Evolutionary conservation across 352 stramenopile species (phyloP).

Genomic region (Globisporangium apiculatum): DNA sequence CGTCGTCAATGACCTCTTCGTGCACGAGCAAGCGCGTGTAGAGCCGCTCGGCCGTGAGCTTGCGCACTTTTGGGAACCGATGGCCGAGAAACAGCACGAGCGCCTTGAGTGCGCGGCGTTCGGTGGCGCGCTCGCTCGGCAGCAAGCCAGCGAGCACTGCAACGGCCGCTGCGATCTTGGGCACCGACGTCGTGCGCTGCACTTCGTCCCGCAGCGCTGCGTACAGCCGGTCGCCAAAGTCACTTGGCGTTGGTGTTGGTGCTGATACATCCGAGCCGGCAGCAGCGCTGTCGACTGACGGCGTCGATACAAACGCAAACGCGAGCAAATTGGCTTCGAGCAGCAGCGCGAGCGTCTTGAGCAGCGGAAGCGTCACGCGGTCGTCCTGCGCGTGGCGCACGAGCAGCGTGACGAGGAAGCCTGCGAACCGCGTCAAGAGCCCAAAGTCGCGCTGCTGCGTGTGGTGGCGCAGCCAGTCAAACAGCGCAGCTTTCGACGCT

Average conservation of each 20-base stretch:
- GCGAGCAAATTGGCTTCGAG: slow-evolving; percentile 51
- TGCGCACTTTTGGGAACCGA: slow-evolving; percentile 82
- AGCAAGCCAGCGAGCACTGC: slow-evolving; percentile 69
- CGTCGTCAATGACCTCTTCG: slow-evolving; percentile 58
- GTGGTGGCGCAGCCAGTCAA: slow-evolving; percentile 52
- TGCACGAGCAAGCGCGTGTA: slow-evolving; percentile 77
- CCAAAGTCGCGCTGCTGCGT: slow-evolving; percentile 53
- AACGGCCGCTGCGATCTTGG: slow-evolving; percentile 64
- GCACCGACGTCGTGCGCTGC: slow-evolving; percentile 42
- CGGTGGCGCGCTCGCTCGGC: slow-evolving; percentile 46
- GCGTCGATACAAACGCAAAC: slow-evolving; percentile 44
- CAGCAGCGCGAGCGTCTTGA: slow-evolving; percentile 83
- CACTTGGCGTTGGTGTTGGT: slow-evolving; percentile 14
- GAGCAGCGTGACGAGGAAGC: slow-evolving; percentile 61
- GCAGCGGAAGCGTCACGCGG: slow-evolving; percentile 77
- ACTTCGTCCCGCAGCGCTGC: slow-evolving; percentile 62
- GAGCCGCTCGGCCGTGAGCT: slow-evolving; percentile 72
- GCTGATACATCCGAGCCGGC: too few relatives aligned
- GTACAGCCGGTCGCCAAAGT: slow-evolving; percentile 61
- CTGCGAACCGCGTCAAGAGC: slow-evolving; percentile 56
- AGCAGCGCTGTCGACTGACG: too few relatives aligned
- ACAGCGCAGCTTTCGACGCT: slow-evolving; percentile 54
- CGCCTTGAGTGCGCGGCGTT: slow-evolving; percentile 52
- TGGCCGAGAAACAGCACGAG: slow-evolving; percentile 75
- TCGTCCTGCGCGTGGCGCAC: slow-evolving; percentile 56